Evolutionary conservation across 768 basidiomycete species (phyloP).

Genomic region (Gelatoporia subvermispora): DNA sequence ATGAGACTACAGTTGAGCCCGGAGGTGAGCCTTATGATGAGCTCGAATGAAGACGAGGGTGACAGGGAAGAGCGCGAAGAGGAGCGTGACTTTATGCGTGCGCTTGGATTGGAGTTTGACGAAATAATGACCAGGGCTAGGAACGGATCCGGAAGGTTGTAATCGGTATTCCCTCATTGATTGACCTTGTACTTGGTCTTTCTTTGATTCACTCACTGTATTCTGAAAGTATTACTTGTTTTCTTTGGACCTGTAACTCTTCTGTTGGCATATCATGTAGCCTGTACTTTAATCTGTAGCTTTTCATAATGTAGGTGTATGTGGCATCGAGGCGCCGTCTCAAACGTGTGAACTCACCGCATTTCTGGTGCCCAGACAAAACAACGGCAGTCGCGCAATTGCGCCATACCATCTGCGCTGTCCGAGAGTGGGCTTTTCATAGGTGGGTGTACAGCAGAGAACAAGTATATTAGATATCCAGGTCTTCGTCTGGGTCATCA

Average conservation of each 20-base stretch:
- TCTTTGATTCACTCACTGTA: neutral
- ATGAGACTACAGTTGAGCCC: neutral
- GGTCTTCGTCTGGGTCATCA: constrained; percentile 93
- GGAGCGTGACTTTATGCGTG: constrained; percentile 18
- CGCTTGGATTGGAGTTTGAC: constrained; percentile 21
- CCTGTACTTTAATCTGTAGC: neutral
- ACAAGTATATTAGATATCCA: constrained; percentile 56
- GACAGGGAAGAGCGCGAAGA: constrained; percentile 12
- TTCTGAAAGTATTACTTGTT: neutral
- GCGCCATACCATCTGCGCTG: too few species aligned
- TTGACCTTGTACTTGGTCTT: neutral
- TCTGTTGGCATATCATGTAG: neutral
- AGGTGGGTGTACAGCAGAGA: neutral
- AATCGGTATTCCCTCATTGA: too few species aligned
- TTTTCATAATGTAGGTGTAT: neutral
- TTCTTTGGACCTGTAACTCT: neutral
- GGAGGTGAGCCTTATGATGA: neutral
- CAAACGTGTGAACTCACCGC: neutral
- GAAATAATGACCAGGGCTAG: constrained; percentile 11
- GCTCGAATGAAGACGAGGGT: constrained; percentile 4
- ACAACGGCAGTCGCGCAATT: too few species aligned
- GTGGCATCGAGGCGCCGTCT: neutral
- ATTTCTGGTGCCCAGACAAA: too few species aligned
- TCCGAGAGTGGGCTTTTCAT: too few species aligned
- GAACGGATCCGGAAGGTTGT: neutral